Percentiles rank a stretch among this genome's conserved stretches.
Evolutionary conservation across 371 early-diverging fungal species (phyloP).

Genomic region (Rhizopus arrhizus): DNA sequence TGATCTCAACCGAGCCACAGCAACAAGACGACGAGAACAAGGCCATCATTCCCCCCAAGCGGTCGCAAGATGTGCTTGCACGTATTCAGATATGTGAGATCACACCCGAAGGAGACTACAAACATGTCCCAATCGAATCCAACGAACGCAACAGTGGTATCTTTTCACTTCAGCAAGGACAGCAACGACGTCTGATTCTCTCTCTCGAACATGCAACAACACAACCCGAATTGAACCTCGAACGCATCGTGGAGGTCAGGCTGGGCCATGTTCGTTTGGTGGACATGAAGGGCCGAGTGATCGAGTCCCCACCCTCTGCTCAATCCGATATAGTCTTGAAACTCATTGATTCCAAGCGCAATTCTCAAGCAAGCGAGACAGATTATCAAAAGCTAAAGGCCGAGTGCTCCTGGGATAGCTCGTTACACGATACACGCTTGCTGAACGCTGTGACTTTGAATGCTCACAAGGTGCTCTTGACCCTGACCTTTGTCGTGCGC

Average conservation of each 20-base stretch:
- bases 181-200: slow-evolving; percentile 75
- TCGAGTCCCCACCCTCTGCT: slow-evolving; percentile 49
- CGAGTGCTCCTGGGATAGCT: slow-evolving; percentile 81
- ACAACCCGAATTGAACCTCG: slow-evolving; percentile 63
- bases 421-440: slow-evolving; percentile 71
- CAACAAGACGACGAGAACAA: background rate
- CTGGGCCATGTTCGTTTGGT: slow-evolving; percentile 70
- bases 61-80: slow-evolving; percentile 47
- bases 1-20: background rate
- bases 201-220: slow-evolving; percentile 57
- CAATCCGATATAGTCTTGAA: slow-evolving; percentile 45
- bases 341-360: slow-evolving; percentile 28
- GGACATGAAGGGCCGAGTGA: slow-evolving; percentile 63
- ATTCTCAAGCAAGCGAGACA: slow-evolving; percentile 29
- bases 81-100: slow-evolving; percentile 65
- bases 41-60: background rate
- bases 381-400: slow-evolving; percentile 48
- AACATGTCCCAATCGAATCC: slow-evolving; percentile 47
- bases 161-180: slow-evolving; percentile 76
- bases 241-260: slow-evolving; percentile 37
- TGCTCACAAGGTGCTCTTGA: slow-evolving; percentile 54
- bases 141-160: background rate
- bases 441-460: slow-evolving; percentile 72
- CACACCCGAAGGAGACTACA: slow-evolving; percentile 64
- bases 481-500: slow-evolving; percentile 53